phyloP scores from a whole-genome alignment of 1,284 basidiomycete genomes.

The Apiotrichum akiyoshidainum region DNA sequence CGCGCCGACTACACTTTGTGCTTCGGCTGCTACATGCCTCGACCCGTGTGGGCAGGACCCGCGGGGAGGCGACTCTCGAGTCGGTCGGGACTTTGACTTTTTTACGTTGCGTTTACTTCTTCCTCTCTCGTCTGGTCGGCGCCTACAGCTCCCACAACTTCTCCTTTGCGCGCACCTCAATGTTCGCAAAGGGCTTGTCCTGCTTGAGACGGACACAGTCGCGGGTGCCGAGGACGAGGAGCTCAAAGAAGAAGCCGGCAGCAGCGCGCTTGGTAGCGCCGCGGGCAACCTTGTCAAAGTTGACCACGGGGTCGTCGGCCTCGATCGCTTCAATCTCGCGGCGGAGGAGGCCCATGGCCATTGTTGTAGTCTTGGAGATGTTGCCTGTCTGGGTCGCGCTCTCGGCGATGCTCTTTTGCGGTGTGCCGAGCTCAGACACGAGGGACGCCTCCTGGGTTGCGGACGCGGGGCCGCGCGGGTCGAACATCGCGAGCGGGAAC shows the following conservation, averaged over 20 bases:
- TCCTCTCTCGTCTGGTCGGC: too few relatives aligned
- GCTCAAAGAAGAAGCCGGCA: conserved; percentile 94
- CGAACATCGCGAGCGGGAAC: conserved; percentile 79
- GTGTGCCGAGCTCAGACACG: conserved; percentile 4
- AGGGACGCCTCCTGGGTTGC: conserved; percentile 2
- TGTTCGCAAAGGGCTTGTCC: conserved; percentile 71
- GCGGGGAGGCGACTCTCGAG: too few relatives aligned
- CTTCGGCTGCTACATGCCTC: too few relatives aligned
- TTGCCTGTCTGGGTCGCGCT: conserved; percentile 49
- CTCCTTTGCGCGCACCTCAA: conserved; percentile 75
- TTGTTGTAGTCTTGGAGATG: conserved; percentile 84
- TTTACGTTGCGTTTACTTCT: too few relatives aligned
- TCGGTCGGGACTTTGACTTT: too few relatives aligned
- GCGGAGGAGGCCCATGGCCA: conserved; percentile 78
- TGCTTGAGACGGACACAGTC: conserved; percentile 83
- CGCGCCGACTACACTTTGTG: too few relatives aligned
- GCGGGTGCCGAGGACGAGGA: conserved; percentile 87
- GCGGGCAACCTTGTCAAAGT: conserved; percentile 59
- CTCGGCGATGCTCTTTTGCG: conserved; percentile 4
- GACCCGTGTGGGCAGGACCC: too few relatives aligned
- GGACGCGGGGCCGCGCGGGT: conserved; percentile 54
- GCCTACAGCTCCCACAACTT: conserved; percentile 55
- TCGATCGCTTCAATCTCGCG: conserved; percentile 61
- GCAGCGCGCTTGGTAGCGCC: conserved; percentile 80
- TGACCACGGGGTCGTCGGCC: conserved; percentile 55